Evolutionary conservation across 164 flowering plant species (phyloP).

Genomic region (Chimonanthus salicifolius): DNA sequence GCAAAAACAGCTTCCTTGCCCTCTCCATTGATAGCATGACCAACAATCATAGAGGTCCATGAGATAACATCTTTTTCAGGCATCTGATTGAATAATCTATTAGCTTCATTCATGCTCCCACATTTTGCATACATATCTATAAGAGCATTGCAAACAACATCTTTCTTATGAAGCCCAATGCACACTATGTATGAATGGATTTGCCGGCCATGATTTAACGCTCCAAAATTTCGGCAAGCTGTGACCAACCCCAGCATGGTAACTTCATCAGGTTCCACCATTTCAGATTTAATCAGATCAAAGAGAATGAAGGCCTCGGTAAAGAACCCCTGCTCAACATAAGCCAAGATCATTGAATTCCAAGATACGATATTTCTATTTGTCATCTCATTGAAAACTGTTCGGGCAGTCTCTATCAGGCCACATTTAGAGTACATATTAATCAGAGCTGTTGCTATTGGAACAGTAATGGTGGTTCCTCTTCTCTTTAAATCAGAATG

Average conservation of each 20-base stretch:
- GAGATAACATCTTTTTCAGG: conserved; percentile 28
- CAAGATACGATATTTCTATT: conserved; percentile 17
- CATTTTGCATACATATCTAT: conserved; percentile 74
- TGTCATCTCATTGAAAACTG: conserved; percentile 20
- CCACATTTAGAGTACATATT: conserved; percentile 29
- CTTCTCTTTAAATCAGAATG: conserved; percentile 12
- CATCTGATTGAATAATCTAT: conserved; percentile 21
- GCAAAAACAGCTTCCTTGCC: conserved; percentile 20
- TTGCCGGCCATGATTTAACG: conserved; percentile 11
- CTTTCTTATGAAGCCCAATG: conserved; percentile 11
- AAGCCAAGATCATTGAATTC: conserved; percentile 29
- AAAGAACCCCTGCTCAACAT: conserved; percentile 14
- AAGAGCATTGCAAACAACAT: conserved; percentile 37
- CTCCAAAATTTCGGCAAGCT: conserved; percentile 25
- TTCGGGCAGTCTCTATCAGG: conserved; percentile 15
- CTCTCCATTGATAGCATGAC: conserved; percentile 26
- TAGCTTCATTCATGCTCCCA: conserved; percentile 47
- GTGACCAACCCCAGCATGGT: conserved; percentile 27
- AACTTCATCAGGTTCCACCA: conserved; percentile 24
- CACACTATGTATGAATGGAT: conserved; percentile 19
- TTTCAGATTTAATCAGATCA: conserved; percentile 12
- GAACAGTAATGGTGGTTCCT: conserved; percentile 9
- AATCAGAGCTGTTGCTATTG: conserved; percentile 23
- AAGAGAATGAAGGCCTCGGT: conserved; percentile 18
- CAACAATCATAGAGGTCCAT: conserved; percentile 30